phyloP scores from a whole-genome alignment of 2,329 filamentous ascomycete genomes.

The Microsporum canis region DNA sequence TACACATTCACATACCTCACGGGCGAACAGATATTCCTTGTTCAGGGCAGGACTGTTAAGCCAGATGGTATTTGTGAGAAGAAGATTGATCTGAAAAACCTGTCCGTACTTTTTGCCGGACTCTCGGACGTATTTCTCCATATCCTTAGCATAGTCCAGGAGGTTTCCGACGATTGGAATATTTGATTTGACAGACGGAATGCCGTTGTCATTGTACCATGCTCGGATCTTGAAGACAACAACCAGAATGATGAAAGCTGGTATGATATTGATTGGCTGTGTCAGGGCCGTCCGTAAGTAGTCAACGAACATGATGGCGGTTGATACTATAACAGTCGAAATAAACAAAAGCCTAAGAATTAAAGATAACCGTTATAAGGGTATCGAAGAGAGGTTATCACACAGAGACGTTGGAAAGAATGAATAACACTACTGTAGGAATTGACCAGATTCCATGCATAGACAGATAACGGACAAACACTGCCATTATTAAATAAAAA shows the following conservation, averaged over 20 bases:
- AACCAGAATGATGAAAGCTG: not conserved
- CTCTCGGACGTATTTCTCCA: constrained; percentile 8
- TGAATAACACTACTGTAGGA: not conserved
- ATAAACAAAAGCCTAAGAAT: not conserved
- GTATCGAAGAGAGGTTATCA: not conserved
- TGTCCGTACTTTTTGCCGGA: constrained; percentile 9
- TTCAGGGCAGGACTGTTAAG: constrained; percentile 11
- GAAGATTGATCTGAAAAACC: constrained; percentile 12
- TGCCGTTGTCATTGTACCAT: constrained; percentile 5
- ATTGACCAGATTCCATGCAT: not conserved
- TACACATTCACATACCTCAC: constrained; percentile 7
- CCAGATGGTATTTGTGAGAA: constrained; percentile 11
- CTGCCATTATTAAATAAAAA: not conserved
- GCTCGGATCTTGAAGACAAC: constrained; percentile 1
- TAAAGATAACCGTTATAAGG: not conserved
- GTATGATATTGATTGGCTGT: constrained; percentile 6
- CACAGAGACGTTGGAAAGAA: not conserved
- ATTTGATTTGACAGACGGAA: constrained; percentile 9
- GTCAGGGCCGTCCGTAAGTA: constrained; percentile 1
- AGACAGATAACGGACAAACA: not conserved
- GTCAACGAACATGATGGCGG: constrained; percentile 4
- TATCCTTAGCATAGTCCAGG: constrained; percentile 11
- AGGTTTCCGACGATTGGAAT: constrained; percentile 12
- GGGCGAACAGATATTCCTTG: constrained; percentile 11
- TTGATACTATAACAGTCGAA: not conserved